Evolutionary conservation across 495 filamentous ascomycete species (phyloP).

Genomic region (Penicillium coffeae): DNA sequence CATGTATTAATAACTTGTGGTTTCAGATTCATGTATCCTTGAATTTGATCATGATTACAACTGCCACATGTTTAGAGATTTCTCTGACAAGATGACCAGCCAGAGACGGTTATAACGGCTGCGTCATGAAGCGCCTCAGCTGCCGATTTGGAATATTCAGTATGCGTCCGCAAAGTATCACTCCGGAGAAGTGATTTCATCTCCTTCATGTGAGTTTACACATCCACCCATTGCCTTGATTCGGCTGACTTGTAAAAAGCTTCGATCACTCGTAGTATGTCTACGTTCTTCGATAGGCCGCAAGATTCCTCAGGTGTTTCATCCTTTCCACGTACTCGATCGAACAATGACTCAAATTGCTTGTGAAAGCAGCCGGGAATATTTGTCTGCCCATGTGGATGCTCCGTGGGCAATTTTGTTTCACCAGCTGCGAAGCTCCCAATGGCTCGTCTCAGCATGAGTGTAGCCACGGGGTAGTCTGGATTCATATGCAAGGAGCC

Average conservation of each 20-base stretch:
- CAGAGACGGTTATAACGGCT: too few relatives aligned
- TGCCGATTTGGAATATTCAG: too few relatives aligned
- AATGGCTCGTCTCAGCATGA: conserved; percentile 5
- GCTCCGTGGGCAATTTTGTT: conserved; percentile 11
- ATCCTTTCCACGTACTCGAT: conserved; percentile 3
- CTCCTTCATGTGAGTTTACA: background rate
- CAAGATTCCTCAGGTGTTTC: conserved; percentile 4
- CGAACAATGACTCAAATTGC: conserved; percentile 10
- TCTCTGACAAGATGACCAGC: too few relatives aligned
- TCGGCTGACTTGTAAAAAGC: conserved; percentile 17
- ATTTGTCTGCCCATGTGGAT: conserved; percentile 12
- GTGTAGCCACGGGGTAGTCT: conserved; percentile 10
- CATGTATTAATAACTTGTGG: too few relatives aligned
- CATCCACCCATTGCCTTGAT: conserved; percentile 8
- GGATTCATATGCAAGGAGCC: conserved; percentile 13
- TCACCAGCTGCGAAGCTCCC: conserved; percentile 13
- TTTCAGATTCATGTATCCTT: too few relatives aligned
- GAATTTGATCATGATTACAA: too few relatives aligned
- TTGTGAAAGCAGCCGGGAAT: conserved; percentile 11
- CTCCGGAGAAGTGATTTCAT: too few relatives aligned
- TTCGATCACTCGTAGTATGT: conserved; percentile 12
- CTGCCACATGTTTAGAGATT: too few relatives aligned
- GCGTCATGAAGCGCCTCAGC: too few relatives aligned
- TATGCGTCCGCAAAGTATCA: too few relatives aligned
- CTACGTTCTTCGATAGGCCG: conserved; percentile 8